A percentile compares a stretch with the other conserved stretches of the same genome.
These are phyloP conservation scores for Selenicereus undatus DNA, from an alignment of 148 eudicot genomes.

Conservation along the genomic window DNA sequence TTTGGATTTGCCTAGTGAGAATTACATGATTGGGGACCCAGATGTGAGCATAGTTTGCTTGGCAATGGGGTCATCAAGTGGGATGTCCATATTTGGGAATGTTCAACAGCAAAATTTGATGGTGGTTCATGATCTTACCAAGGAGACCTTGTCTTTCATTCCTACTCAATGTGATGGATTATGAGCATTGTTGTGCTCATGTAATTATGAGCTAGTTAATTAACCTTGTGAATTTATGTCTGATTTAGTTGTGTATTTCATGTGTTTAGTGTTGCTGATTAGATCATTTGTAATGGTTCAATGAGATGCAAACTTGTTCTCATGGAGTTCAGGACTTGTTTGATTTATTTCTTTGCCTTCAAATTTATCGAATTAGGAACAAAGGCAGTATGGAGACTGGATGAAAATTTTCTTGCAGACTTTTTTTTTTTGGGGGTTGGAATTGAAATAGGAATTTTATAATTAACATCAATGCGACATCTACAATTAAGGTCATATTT, in stretches of 20 bases:
- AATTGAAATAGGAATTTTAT: no score
- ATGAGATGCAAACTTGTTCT: conserved; percentile 18
- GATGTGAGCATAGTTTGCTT: conserved; percentile 43
- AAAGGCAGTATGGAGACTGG: no score
- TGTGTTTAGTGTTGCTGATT: not conserved
- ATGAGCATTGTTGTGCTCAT: conserved; percentile 24
- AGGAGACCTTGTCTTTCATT: conserved; percentile 53
- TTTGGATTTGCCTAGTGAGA: conserved; percentile 52
- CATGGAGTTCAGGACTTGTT: not conserved
- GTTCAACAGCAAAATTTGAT: conserved; percentile 62
- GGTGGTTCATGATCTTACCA: conserved; percentile 59
- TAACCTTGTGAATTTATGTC: not conserved
- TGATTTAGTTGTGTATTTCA: not conserved
- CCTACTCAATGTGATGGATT: conserved; percentile 55
- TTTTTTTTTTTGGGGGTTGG: no score
- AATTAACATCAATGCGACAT: not conserved
- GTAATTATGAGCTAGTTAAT: conserved; percentile 1
- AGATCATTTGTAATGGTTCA: conserved; percentile 10
- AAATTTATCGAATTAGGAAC: no score
- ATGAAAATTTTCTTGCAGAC: no score
- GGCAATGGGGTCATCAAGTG: conserved; percentile 63
- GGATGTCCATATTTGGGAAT: conserved; percentile 76
- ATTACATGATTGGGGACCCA: conserved; percentile 50
- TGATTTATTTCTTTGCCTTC: not conserved
- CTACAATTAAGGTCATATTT: not conserved